Conservation (phyloP, 345 rosid genomes). For the Eucalyptus pauciflora region DNA sequence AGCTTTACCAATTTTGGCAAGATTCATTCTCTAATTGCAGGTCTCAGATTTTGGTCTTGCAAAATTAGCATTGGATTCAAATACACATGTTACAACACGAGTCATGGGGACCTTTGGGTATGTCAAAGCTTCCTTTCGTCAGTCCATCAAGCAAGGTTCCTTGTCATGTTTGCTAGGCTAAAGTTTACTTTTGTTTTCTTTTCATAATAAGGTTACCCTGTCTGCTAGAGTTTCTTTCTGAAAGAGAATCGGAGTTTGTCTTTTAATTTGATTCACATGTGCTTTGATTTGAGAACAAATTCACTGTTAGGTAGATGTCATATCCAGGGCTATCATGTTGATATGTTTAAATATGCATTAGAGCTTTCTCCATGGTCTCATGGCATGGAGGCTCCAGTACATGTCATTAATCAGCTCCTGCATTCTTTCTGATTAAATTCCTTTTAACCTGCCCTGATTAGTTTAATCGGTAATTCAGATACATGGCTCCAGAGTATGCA, state of each 20-base stretch:
- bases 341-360: background rate
- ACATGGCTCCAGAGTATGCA: slow-evolving; percentile 99
- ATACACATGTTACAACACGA: slow-evolving; percentile 89
- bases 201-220: background rate
- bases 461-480: slow-evolving; percentile 28
- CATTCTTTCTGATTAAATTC: background rate
- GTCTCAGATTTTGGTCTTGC: slow-evolving; percentile 98
- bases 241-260: background rate
- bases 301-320: background rate
- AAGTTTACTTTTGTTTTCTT: background rate
- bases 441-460: background rate
- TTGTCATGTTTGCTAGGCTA: background rate
- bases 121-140: background rate
- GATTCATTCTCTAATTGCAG: slow-evolving; percentile 8
- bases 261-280: background rate
- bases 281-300: background rate
- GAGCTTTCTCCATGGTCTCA: background rate
- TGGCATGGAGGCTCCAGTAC: background rate
- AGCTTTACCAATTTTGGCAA: background rate
- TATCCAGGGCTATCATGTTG: background rate
- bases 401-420: background rate
- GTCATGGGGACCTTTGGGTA: slow-evolving; percentile 99
- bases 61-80: slow-evolving; percentile 76
- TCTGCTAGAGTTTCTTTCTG: background rate
- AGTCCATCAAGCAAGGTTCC: background rate